phyloP scores from a whole-genome alignment of 345 rosid genomes.

The Eucalyptus microcorys region DNA sequence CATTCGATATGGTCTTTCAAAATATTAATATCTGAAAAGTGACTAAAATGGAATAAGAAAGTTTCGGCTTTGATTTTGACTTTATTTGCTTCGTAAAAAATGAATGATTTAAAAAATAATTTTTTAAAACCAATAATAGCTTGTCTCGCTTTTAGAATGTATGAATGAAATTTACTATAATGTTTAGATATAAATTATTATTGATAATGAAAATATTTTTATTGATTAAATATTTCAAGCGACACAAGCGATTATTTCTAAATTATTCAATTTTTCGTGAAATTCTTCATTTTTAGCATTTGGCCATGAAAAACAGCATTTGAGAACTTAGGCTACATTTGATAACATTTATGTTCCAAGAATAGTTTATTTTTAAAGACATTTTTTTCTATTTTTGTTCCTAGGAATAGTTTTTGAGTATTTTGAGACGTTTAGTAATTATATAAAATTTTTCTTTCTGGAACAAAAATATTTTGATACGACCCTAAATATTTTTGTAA shows the following conservation, averaged over 20 bases:
- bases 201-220: background rate
- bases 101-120: background rate
- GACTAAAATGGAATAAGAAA: background rate
- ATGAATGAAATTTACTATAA: background rate
- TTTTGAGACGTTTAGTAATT: no score
- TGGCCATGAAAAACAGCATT: background rate
- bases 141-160: background rate
- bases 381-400: rapidly evolving
- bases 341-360: rapidly evolving
- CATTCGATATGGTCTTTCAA: background rate
- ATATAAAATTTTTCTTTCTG: rapidly evolving
- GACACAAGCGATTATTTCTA: background rate
- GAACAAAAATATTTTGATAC: no score
- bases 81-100: rapidly evolving
- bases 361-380: no score
- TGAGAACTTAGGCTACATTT: rapidly evolving
- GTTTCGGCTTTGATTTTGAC: no score
- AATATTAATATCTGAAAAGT: background rate
- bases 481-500: no score
- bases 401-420: no score
- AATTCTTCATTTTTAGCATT: background rate
- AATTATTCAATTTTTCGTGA: background rate
- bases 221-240: background rate
- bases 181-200: background rate
- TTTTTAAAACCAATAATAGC: background rate